Evolutionary conservation across 306 rosid species (phyloP).

Genomic region (Castanea crenata): DNA sequence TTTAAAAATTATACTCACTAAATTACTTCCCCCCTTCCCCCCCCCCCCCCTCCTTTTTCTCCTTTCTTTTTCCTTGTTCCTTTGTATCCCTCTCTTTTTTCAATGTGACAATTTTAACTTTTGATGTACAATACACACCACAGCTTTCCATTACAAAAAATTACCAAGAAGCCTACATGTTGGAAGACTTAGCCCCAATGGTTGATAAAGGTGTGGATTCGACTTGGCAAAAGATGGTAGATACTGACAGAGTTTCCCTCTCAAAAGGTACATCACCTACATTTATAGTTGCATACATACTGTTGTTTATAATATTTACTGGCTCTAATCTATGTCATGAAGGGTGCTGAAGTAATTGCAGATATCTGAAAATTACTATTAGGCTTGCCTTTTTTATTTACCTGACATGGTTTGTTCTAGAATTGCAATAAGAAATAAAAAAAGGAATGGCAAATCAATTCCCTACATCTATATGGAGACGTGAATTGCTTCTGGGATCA

Average conservation of each 20-base stretch:
- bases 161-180: slow-evolving; percentile 10
- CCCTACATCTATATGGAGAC: background rate
- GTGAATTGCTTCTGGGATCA: background rate
- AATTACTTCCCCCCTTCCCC: background rate
- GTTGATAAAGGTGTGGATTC: slow-evolving; percentile 36
- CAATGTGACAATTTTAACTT: slow-evolving; percentile 10
- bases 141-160: slow-evolving; percentile 41
- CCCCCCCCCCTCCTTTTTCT: slow-evolving; percentile 7
- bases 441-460: background rate
- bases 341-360: background rate
- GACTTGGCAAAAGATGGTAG: slow-evolving; percentile 32
- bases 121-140: slow-evolving; percentile 17
- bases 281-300: background rate
- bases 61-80: slow-evolving; percentile 12
- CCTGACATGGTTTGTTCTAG: background rate
- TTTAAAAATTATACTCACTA: background rate
- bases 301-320: background rate
- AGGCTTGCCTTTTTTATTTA: background rate
- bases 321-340: background rate
- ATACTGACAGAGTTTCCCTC: slow-evolving; percentile 6
- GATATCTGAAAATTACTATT: background rate
- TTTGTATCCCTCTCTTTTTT: background rate
- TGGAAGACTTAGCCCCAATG: slow-evolving; percentile 31
- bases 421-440: background rate
- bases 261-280: slow-evolving; percentile 47